Conservation (phyloP, 2,329 filamentous ascomycete species). For the Cladosporium sp. region DNA sequence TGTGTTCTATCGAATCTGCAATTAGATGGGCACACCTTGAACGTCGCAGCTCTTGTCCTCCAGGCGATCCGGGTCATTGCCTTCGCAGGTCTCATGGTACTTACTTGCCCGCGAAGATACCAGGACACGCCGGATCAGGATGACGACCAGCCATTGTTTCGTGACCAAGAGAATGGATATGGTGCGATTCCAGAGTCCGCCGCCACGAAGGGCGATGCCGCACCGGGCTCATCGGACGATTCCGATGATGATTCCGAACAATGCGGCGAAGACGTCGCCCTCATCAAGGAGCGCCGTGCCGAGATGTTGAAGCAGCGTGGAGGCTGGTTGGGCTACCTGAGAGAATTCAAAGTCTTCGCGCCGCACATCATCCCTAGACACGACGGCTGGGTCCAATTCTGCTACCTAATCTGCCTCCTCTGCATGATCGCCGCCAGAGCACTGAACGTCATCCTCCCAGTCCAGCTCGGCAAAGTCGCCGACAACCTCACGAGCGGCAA, state of each 20-base stretch:
- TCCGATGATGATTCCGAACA: constrained; percentile 38
- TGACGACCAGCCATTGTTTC: neutral
- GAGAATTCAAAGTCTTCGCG: constrained; percentile 66
- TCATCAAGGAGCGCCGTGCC: constrained; percentile 39
- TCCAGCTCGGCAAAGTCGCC: constrained; percentile 73
- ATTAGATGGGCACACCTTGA: neutral
- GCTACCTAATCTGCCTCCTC: constrained; percentile 58
- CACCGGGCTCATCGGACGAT: constrained; percentile 12
- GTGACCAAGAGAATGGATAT: neutral
- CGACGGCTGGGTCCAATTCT: constrained; percentile 59
- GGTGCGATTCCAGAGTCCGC: neutral
- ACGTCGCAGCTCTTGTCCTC: neutral
- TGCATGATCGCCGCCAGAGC: constrained; percentile 65
- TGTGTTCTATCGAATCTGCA: neutral
- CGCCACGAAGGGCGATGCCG: neutral
- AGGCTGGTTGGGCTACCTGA: constrained; percentile 70
- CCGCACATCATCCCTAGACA: constrained; percentile 73
- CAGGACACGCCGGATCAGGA: neutral
- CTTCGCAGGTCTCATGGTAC: neutral
- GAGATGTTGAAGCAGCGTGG: constrained; percentile 68
- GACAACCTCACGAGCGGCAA: constrained; percentile 53
- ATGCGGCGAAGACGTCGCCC: constrained; percentile 47
- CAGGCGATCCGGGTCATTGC: neutral
- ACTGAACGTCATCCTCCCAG: constrained; percentile 71
- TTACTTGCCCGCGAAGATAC: neutral